Evolutionary conservation across 2,329 filamentous ascomycete species (phyloP), one percentile per base, ranked within the genome.

Genomic region (Cladobotryum mycophilum): DNA sequence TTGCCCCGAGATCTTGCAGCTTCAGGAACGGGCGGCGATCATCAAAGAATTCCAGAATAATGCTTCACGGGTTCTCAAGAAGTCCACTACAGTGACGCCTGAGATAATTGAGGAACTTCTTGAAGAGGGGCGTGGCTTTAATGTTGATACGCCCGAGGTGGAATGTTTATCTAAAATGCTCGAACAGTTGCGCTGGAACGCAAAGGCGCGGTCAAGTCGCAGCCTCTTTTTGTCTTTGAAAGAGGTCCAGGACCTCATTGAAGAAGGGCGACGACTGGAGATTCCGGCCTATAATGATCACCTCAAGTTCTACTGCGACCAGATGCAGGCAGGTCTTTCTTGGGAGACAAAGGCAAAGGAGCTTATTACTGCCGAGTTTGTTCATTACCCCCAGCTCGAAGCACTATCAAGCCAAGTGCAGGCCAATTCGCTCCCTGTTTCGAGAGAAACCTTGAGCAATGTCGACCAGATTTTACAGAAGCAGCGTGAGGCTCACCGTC

Each of bases 261-360:
- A 85, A 22, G 84, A 89, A 53, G 91, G 88, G 47, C 76, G 82
- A 42, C 84, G 88, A 41, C 76, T 97, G 4, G 85, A 85, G 4
- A 86, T 99, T 6, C 81, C 86, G 1, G 79, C 84, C 1, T 89
- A 84, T 59, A 91, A 96, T 64, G 87, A 91, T 45, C 85, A 92
- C 56, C 76, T 96, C 49, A 73, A 79, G 12, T 84, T 83, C 66
- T 88, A 89, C 62, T 81, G 83, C 53, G 86, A 92, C 25, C 86
- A 95, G 65, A 80, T 85, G 58, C 75, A 79, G 6, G 81, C 86
- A 22, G 93, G 92, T 37, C 81, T 90, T 62, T 76, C 88, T 42
- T 99, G 93, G 93, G 93, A 97, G 71, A 78, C 82, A 44, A 97
- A 96, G 68, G 92, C 90, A 2, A 87, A 88, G 61, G 92, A 99